A percentile compares a stretch with the other conserved stretches of the same genome.
Conservation (phyloP, 2,329 filamentous ascomycete genomes). For the Hymenoscyphus fructigenus region DNA sequence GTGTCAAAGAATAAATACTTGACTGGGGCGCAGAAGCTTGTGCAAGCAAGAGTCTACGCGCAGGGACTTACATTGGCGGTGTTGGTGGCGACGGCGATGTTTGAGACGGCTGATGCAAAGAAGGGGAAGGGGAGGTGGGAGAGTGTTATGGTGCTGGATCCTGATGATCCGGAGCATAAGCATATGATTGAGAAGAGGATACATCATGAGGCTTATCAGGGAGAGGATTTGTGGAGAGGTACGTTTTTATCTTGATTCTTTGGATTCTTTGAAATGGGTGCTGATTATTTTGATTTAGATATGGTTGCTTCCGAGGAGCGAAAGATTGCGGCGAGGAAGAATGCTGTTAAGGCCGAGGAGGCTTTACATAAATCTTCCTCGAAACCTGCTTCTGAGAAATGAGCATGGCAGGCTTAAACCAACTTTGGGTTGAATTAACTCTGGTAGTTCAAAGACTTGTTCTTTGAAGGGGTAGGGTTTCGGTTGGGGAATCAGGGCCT, state of each 20-base stretch:
- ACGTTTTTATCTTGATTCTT: conserved; percentile 38
- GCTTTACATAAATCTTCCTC: conserved; percentile 9
- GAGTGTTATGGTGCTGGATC: conserved; percentile 78
- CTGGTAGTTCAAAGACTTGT: neutral
- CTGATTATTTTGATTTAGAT: conserved; percentile 51
- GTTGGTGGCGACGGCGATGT: conserved; percentile 64
- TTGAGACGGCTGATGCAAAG: conserved; percentile 73
- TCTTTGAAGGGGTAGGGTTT: too few relatives aligned
- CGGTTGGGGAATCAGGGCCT: too few relatives aligned
- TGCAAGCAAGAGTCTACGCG: conserved; percentile 74
- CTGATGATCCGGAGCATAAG: conserved; percentile 79
- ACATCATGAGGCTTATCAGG: conserved; percentile 82
- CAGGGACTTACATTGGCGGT: conserved; percentile 70
- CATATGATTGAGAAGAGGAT: conserved; percentile 82
- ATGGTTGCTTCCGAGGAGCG: conserved; percentile 82
- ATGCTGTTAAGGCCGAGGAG: conserved; percentile 52
- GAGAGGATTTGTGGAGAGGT: conserved; percentile 93
- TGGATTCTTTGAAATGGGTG: conserved; percentile 12
- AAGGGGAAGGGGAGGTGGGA: conserved; percentile 78
- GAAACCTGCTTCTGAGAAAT: conserved; percentile 55
- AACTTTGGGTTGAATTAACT: neutral
- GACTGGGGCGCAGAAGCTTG: conserved; percentile 64
- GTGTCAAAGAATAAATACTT: conserved; percentile 65
- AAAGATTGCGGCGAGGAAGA: conserved; percentile 45
- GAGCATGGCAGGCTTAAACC: neutral